phyloP scores from a whole-genome alignment of 2,329 filamentous ascomycete genomes.

The Fusarium austroafricanum region DNA sequence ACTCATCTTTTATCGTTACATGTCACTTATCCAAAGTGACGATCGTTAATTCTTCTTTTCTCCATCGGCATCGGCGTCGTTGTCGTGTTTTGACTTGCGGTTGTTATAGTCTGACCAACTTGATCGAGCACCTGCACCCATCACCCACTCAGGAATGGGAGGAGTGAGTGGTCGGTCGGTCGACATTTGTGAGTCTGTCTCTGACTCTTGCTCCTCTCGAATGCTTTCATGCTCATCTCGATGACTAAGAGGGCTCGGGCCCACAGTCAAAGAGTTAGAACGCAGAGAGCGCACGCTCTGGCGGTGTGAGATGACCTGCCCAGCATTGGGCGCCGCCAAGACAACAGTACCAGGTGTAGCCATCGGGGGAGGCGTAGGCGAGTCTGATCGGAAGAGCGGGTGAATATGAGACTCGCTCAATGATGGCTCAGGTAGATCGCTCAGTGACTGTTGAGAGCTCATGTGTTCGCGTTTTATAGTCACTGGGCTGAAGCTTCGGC shows the following conservation, averaged over 20 bases:
- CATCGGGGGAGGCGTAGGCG: conserved; percentile 72
- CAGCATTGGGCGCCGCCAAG: conserved; percentile 75
- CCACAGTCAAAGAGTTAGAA: conserved; percentile 64
- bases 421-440: conserved; percentile 62
- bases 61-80: conserved; percentile 21
- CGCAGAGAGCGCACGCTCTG: conserved; percentile 64
- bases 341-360: conserved; percentile 78
- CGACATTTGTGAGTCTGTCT: conserved; percentile 35
- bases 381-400: conserved; percentile 80
- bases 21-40: conserved; percentile 5
- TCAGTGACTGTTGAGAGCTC: conserved; percentile 47
- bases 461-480: conserved; percentile 48
- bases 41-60: conserved; percentile 15
- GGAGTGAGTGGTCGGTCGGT: conserved; percentile 65
- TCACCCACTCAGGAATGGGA: conserved; percentile 71
- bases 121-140: conserved; percentile 63
- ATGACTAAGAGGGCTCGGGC: conserved; percentile 60
- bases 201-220: conserved; percentile 42
- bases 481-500: conserved; percentile 64
- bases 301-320: conserved; percentile 69
- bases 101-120: conserved; percentile 62
- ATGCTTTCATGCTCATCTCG: conserved; percentile 49
- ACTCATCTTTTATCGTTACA: conserved; percentile 31
- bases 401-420: conserved; percentile 77
- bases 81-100: conserved; percentile 47